Evolutionary conservation across 164 flowering plant species (phyloP).

Genomic region (Tetracentron sinense): DNA sequence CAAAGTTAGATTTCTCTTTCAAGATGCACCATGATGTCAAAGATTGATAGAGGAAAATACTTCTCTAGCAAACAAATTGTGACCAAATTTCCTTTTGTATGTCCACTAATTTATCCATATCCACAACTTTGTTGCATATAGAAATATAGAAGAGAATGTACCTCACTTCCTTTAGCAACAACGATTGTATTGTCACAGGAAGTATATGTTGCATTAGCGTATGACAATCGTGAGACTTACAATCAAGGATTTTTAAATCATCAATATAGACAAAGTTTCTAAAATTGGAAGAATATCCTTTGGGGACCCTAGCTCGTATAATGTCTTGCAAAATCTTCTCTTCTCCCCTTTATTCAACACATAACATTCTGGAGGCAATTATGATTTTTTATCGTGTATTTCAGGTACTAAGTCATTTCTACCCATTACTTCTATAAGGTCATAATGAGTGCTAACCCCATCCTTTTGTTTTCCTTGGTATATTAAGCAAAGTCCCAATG

Average conservation of each 20-base stretch:
- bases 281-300: too few relatives aligned
- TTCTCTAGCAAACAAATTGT: not conserved
- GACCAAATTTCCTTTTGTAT: not conserved
- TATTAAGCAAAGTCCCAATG: not conserved
- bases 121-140: too few relatives aligned
- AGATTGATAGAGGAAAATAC: slow-evolving; percentile 13
- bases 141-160: too few relatives aligned
- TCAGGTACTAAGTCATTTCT: not conserved
- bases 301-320: too few relatives aligned
- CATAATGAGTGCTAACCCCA: not conserved
- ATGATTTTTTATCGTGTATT: not conserved
- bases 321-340: too few relatives aligned
- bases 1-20: slow-evolving; percentile 8
- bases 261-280: too few relatives aligned
- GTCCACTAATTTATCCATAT: not conserved
- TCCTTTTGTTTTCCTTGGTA: slow-evolving; percentile 11
- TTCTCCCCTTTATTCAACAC: too few relatives aligned
- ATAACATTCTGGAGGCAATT: not conserved
- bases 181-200: too few relatives aligned
- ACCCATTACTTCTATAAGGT: not conserved
- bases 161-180: too few relatives aligned
- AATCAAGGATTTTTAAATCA: too few relatives aligned
- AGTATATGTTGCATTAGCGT: too few relatives aligned
- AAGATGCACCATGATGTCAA: slow-evolving; percentile 18
- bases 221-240: too few relatives aligned